Base-by-base conservation (phyloP, 78 protist genomes). In the Trichosphaerium sp. region DNA sequence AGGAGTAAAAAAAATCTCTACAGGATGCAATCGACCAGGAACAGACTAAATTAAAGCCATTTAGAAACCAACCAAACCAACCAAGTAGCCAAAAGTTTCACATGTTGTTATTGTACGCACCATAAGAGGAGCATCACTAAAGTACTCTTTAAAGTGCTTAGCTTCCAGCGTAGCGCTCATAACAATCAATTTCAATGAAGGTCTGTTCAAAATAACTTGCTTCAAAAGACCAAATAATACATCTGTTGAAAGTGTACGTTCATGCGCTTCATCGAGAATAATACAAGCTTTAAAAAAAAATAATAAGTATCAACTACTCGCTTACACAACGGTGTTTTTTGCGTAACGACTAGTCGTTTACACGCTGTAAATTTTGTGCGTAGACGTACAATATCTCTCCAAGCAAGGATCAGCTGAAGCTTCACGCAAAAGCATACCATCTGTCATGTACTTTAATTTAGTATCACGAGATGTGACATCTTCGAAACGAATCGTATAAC, bases 221-320 rank as follows among this genome's bases (percentile, higher is more conserved):
- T 92, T 94, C 55, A 94, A 34, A 34, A 94, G 74, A 1, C 97
- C 98, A 65, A 98, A 86, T 21, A 98, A 73, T 10, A 98, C 75
- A 77, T 98, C 99, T 0, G 99, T 98, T 15, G 92, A n/a, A 6
- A 97, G 75, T 3, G 99, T 97, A 25, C 99, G 71, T 82, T 98
- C 99, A 84, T 98, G 99, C 6, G 99, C 99, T 71, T 98, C 99
- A 75, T 98, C 99, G 29, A 98, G 76, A 3, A 98, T 77, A n/a
- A 98, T 74, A 28, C 41, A 71, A 35, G 67, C 61, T 44, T 15
- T 4, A 12, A 6, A 3, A 6, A 63, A 6, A n/a, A n/a, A n/a
- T n/a, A n/a, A n/a, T n/a, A n/a, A n/a, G n/a, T n/a, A n/a, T n/a
- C n/a, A n/a, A n/a, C n/a, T n/a, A n/a, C n/a, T n/a, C n/a, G n/a